phyloP scores from a whole-genome alignment of 2,329 filamentous ascomycete species.

The Colletotrichum sansevieriae region DNA sequence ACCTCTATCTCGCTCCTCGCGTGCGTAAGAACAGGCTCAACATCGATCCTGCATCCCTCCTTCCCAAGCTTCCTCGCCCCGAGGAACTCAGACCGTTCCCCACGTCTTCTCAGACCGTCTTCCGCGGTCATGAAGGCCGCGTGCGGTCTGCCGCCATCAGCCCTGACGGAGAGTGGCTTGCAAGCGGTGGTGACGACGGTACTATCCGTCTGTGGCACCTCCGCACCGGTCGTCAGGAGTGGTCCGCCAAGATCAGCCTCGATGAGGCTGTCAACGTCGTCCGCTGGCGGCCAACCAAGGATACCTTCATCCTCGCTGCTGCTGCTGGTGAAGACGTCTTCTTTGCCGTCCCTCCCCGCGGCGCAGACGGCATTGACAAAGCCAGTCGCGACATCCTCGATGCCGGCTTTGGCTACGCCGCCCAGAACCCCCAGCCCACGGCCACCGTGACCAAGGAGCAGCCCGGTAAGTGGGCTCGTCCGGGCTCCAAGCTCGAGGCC shows the following conservation, averaged over 20 bases:
- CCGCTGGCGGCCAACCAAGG: constrained; percentile 88
- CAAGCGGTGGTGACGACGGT: constrained; percentile 94
- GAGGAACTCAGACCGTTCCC: constrained; percentile 97
- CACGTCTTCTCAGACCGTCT: constrained; percentile 87
- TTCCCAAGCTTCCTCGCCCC: constrained; percentile 92
- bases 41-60: constrained; percentile 92
- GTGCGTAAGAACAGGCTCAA: constrained; percentile 94
- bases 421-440: constrained; percentile 71
- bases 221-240: constrained; percentile 86
- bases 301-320: constrained; percentile 84
- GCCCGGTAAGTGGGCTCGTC: constrained; percentile 86
- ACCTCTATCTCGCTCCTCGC: constrained; percentile 93
- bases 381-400: constrained; percentile 83
- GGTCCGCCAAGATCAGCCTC: constrained; percentile 82
- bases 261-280: constrained; percentile 88
- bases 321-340: constrained; percentile 88
- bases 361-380: constrained; percentile 80
- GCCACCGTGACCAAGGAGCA: constrained; percentile 76
- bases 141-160: constrained; percentile 89
- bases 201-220: constrained; percentile 93
- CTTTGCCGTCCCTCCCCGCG: constrained; percentile 82
- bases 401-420: constrained; percentile 93
- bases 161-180: constrained; percentile 86
- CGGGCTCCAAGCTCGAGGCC: constrained; percentile 78
- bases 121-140: constrained; percentile 87